Base-by-base conservation (phyloP, 2,329 filamentous ascomycete genomes). In the Pseudocercospora macadamiae region DNA sequence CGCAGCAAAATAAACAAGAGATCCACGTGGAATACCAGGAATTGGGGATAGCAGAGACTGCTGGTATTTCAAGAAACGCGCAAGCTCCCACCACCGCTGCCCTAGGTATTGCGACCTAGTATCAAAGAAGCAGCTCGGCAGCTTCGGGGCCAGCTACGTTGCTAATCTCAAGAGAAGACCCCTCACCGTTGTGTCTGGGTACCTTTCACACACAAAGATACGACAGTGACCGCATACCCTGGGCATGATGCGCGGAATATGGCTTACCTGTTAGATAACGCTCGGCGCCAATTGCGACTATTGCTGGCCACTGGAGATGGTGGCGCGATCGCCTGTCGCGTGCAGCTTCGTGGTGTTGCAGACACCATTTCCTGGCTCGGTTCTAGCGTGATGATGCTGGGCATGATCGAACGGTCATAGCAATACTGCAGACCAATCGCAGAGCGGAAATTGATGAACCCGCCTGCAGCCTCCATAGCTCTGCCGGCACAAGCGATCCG, bases 71-170 rank as follows among this genome's bases (percentile, higher is more conserved):
- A 19, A 30, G 12, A 16, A n/a, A 18, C 26, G 44, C n/a, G n/a
- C n/a, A n/a, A 47, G 44, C 44, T 14, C 44, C 23, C 44, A 25
- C 10, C 44, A 19, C 26, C 23, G 44, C 44, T 23, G 19, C 23
- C 21, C 51, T 26, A 28, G 32, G 10, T 42, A 19, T 19, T 21
- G 8, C 23, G 18, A 21, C 16, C 37, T 42, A 19, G 42, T 47
- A 47, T 47, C 21, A n/a, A 47, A 26, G 12, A 47, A 47, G 42
- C 42, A 47, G 42, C 42, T 47, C 42, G 42, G 42, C 26, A 47
- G 42, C 23, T 47, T 21, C 19, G 42, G 19, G 26, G 19, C n/a
- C 23, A 23, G 42, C 42, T 26, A 47, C 19, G 42, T 9, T 47
- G 42, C 42, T 47, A 47, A 26, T 47, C 42, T 47, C 19, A 47